A percentile compares a stretch with the other conserved stretches of the same genome.
Evolutionary conservation across 495 filamentous ascomycete genomes (phyloP).

Genomic region (Lasiosphaeria ovina): DNA sequence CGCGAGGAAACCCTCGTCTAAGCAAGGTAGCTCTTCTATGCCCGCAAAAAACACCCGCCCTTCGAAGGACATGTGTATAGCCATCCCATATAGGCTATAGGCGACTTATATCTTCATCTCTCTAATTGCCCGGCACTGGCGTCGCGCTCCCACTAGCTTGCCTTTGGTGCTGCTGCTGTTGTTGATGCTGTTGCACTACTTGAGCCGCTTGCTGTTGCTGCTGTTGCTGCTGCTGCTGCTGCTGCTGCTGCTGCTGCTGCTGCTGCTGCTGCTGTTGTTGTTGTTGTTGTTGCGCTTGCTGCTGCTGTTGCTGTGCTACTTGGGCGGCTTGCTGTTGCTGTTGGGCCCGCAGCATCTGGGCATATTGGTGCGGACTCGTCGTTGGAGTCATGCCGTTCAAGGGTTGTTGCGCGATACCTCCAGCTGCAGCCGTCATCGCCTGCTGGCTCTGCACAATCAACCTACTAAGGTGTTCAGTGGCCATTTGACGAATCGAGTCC

Average conservation of each 20-base stretch:
- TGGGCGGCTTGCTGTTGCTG: conserved; percentile 48
- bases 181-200: conserved; percentile 15
- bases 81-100: background rate
- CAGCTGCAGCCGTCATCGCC: conserved; percentile 68
- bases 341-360: conserved; percentile 69
- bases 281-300: conserved; percentile 28
- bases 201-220: conserved; percentile 4
- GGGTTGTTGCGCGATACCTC: conserved; percentile 36
- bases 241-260: conserved; percentile 20
- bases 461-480: conserved; percentile 54
- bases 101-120: conserved; percentile 3
- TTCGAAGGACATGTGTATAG: too few relatives aligned
- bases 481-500: conserved; percentile 59
- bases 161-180: conserved; percentile 35
- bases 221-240: conserved; percentile 21
- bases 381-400: conserved; percentile 29
- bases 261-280: conserved; percentile 15
- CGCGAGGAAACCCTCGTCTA: background rate
- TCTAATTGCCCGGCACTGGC: conserved; percentile 28
- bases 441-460: conserved; percentile 33
- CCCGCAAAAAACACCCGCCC: background rate
- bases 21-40: background rate
- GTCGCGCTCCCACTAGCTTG: conserved; percentile 46
- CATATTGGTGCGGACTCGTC: conserved; percentile 63
- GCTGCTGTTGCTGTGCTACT: conserved; percentile 51